Evolutionary conservation across 345 rosid species (phyloP).

Genomic region (Brassica napus): DNA sequence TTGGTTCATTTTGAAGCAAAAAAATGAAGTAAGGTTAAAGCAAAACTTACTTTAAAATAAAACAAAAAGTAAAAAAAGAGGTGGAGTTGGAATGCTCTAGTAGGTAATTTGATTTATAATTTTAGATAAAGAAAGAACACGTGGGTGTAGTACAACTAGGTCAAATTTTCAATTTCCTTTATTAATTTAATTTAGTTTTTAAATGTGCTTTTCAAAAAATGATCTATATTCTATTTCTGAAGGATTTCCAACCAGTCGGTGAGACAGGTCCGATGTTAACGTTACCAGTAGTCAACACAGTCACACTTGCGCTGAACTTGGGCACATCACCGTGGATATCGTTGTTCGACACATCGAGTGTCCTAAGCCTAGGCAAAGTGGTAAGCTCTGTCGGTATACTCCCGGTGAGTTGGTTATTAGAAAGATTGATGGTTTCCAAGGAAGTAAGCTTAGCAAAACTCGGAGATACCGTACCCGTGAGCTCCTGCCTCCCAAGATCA

Average conservation of each 20-base stretch:
- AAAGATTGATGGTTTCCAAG: constrained; percentile 50
- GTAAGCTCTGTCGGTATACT: constrained; percentile 64
- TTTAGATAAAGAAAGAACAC: too few species aligned
- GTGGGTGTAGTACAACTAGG: too few species aligned
- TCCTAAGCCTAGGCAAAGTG: constrained; percentile 48
- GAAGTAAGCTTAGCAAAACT: constrained; percentile 50
- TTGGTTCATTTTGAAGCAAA: background rate
- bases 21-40: background rate
- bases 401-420: constrained; percentile 55
- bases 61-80: too few species aligned
- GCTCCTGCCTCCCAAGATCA: constrained; percentile 50
- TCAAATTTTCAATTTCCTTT: too few species aligned
- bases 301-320: constrained; percentile 43
- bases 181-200: too few species aligned
- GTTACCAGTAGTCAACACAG: constrained; percentile 51
- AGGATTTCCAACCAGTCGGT: constrained; percentile 17
- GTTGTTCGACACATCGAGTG: constrained; percentile 66
- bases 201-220: too few species aligned
- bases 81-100: background rate
- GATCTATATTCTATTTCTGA: background rate
- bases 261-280: constrained; percentile 29
- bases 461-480: constrained; percentile 63
- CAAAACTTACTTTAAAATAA: background rate
- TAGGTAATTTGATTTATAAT: too few species aligned
- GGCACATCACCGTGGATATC: constrained; percentile 55